Evolutionary conservation across 2,329 filamentous ascomycete species (phyloP), one percentile per base, ranked within the genome.

Genomic region (Davidsoniella eucalypti): DNA sequence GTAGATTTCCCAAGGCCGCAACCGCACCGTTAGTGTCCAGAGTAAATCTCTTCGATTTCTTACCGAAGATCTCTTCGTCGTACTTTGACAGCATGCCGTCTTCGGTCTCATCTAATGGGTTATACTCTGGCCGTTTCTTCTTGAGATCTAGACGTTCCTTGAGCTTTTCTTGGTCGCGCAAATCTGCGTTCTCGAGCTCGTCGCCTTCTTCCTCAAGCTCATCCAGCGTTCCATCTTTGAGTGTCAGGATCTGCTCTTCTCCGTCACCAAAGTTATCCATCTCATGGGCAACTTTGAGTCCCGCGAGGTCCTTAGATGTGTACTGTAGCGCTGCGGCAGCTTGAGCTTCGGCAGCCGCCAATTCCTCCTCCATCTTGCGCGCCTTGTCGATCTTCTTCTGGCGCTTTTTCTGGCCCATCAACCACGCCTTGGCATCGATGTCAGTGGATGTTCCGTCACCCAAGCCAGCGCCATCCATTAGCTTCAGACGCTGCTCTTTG

Each of bases 51-150:
- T 93, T 94, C 51, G 74, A 70, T 67, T 93, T 92, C 66, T 94
- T 94, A 50, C 87, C 87, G 36, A 83, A 77, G 49, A 95, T 93
- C 60, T 94, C 90, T 56, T 96, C 92, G 58, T 96, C 92, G 60
- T 98, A 98, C 58, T 98, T 90, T 12, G 84, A 78, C 40, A 98
- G 67, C 21, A 98, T 79, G 5, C 75, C 74, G 16, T 73, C 73
- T 52, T 80, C 70, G 21, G 74, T 74, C 25, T 79, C 73, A 42
- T 83, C 81, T 54, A 86, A 82, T 0, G 90, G 88, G 58, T 98
- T 86, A 63, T 98, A 98, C 1, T 80, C 80, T 0, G 83, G 82
- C 61, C 82, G 85, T 64, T 87, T 87, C 72, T 94, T 95, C 69
- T 96, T 94, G 39, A 88, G 66, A 40, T 92, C 80, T 10, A 95